Percentiles rank a stretch among this genome's conserved stretches.
Conservation (phyloP, 139 green algal species). For the Chlamydomonas asymmetrica region DNA sequence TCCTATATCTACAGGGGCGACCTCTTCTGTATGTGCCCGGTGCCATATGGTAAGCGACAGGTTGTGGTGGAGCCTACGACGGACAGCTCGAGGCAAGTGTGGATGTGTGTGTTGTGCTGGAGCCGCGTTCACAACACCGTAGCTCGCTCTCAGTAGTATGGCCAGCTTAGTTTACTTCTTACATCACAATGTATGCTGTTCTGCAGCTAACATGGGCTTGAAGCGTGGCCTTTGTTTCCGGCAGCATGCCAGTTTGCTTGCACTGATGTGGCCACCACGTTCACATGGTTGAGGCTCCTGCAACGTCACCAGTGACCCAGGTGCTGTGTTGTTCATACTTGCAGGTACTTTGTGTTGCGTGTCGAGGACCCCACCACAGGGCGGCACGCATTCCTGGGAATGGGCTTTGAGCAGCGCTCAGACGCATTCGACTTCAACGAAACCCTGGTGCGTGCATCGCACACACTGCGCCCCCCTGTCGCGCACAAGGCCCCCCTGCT, state of each 20-base stretch:
- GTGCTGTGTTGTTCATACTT: slow-evolving; percentile 8
- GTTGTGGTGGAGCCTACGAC: slow-evolving; percentile 62
- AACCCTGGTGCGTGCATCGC: slow-evolving; percentile 62
- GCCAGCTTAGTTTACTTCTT: not conserved
- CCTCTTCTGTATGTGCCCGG: slow-evolving; percentile 73
- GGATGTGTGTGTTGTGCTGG: not conserved
- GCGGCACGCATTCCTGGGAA: slow-evolving; percentile 79
- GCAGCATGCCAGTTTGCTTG: not conserved
- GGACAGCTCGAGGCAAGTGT: slow-evolving; percentile 50
- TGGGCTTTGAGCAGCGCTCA: slow-evolving; percentile 72
- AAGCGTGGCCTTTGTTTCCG: not conserved
- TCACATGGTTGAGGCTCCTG: too few species aligned
- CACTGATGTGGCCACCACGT: not conserved
- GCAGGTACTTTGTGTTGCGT: slow-evolving; percentile 78
- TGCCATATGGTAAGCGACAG: slow-evolving; percentile 53
- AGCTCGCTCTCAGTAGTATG: not conserved
- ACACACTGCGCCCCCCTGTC: too few species aligned
- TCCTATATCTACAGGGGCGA: slow-evolving; percentile 51
- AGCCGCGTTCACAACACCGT: not conserved
- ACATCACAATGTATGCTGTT: not conserved
- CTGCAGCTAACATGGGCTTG: not conserved
- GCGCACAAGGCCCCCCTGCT: too few species aligned
- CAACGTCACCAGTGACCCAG: too few species aligned
- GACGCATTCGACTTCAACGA: slow-evolving; percentile 90
- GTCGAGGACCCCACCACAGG: slow-evolving; percentile 66